Evolutionary conservation across 352 stramenopile species (phyloP), one percentile per base, ranked within the genome.

Genomic region (Globisporangium rhizosaccharum): DNA sequence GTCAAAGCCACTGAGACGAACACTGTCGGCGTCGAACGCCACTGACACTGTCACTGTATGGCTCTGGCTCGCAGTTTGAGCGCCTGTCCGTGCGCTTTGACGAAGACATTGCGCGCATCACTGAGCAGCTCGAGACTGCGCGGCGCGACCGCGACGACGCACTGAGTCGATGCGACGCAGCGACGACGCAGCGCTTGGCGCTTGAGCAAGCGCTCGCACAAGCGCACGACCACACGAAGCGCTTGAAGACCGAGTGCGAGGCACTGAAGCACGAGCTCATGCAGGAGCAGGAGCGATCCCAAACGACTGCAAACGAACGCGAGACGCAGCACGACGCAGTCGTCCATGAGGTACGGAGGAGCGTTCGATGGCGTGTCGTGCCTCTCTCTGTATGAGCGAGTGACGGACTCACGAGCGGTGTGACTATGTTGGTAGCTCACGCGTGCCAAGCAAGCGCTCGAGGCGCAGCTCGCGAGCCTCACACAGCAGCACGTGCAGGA

Each of bases 281-380:
- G 5, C 57, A 68, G 8, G 54, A 59, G 51, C 56, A 52, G 41
- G 56, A 52, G 46, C 55, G 46, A n/a, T 72, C 67, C 44, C 46
- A 68, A 15, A 52, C 59, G 3, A 61, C 61, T 6, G 3, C 56
- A 8, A 47, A 56, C 2, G 33, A 56, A 10, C n/a, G 60, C 14
- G 18, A n/a, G 18, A 36, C 28, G 15, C 45, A 56, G 0, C 52
- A 47, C 15, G 45, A 52, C 52, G 25, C 44, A 25, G 20, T 46
- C 25, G 25, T 58, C 20, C 50, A 63, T 7, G 50, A 63, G 50
- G 57, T 63, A 51, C 17, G 8, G 20, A 46, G 17, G 23, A 36
- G 23, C 23, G 23, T 23, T 23, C 23, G 23, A 23, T 23, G 23
- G 23, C 23, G 23, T 23, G 23, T 23, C 23, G 23, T 23, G 9